These are phyloP conservation scores for Arthromyces matolae DNA, from an alignment of 768 basidiomycete species.

Conservation along the genomic window DNA sequence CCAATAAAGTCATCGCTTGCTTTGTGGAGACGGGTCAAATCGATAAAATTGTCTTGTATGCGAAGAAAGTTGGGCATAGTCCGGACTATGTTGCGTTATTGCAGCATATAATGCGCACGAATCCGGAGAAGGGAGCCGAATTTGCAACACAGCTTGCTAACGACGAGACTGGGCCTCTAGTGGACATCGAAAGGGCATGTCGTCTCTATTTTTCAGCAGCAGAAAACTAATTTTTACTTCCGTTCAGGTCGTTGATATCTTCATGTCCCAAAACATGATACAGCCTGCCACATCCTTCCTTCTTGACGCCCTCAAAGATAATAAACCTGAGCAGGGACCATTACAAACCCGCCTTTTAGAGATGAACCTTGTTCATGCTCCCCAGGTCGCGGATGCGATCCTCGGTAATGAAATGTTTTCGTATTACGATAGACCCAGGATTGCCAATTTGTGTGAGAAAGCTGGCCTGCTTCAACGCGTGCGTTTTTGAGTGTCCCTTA, in stretches of 20 bases:
- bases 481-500: constrained; percentile 23
- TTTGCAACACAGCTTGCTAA: constrained; percentile 94
- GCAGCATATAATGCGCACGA: constrained; percentile 94
- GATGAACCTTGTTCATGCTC: constrained; percentile 96
- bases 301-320: constrained; percentile 96
- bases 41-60: constrained; percentile 96
- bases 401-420: constrained; percentile 98
- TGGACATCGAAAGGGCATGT: constrained; percentile 86
- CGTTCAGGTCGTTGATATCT: constrained; percentile 87
- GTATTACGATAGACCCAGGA: constrained; percentile 92
- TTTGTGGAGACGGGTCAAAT: constrained; percentile 99
- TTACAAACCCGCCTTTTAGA: constrained; percentile 95
- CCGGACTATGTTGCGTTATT: constrained; percentile 91
- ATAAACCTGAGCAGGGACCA: constrained; percentile 94
- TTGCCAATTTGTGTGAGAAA: constrained; percentile 98
- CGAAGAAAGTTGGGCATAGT: constrained; percentile 92
- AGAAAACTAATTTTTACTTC: not conserved
- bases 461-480: constrained; percentile 93
- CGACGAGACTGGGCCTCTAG: constrained; percentile 87
- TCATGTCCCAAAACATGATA: constrained; percentile 99
- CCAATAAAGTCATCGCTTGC: constrained; percentile 98
- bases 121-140: constrained; percentile 96
- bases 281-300: constrained; percentile 98
- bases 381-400: constrained; percentile 98
- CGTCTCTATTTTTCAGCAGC: constrained; percentile 3